phyloP scores from a whole-genome alignment of 106 monocot species.

The Dactylorhiza incarnata region DNA sequence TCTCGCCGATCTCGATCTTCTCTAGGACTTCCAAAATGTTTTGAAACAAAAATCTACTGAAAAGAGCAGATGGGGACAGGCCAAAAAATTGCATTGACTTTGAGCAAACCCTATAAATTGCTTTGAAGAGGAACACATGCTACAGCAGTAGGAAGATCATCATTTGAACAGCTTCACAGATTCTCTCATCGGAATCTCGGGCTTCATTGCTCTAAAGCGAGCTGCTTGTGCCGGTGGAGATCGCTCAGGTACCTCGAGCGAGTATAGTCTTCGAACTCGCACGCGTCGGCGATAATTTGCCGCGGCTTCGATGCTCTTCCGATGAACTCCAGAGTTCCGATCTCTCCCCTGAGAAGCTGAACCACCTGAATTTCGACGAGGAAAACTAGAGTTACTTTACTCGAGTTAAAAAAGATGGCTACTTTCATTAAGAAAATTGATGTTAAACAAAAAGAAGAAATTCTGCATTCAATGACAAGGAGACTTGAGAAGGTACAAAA shows the following conservation, averaged over 20 bases:
- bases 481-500: no score
- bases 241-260: conserved; percentile 77
- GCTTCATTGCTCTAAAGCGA: conserved; percentile 63
- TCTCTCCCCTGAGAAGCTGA: conserved; percentile 42
- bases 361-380: conserved; percentile 28
- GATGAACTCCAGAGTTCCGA: conserved; percentile 20
- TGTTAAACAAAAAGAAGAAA: no score
- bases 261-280: conserved; percentile 62
- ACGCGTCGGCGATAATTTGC: conserved; percentile 26
- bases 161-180: no score
- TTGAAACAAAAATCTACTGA: neutral
- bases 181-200: neutral
- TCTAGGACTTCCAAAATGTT: no score
- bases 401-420: no score
- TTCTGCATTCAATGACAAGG: no score
- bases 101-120: no score
- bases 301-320: conserved; percentile 13
- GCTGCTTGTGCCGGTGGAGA: conserved; percentile 77
- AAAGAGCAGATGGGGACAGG: no score
- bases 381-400: neutral
- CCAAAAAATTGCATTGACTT: neutral
- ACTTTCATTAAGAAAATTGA: no score
- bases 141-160: no score
- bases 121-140: no score
- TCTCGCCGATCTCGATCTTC: no score